A percentile compares a stretch with the other conserved stretches of the same genome.
Evolutionary conservation across 1,284 basidiomycete species (phyloP).

Genomic region (Cutaneotrichosporon sp.): DNA sequence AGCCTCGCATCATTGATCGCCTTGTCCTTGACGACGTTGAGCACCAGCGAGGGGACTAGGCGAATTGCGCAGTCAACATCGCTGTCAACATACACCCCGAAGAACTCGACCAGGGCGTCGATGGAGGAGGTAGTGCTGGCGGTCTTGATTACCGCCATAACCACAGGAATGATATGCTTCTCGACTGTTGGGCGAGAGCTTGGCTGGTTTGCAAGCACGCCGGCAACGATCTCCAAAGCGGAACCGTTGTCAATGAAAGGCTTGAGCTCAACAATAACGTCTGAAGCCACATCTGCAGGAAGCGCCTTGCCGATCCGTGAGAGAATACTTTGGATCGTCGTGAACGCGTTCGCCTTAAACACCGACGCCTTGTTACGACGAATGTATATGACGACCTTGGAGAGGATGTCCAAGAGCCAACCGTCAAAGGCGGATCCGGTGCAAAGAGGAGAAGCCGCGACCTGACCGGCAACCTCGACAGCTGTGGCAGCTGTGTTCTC

Average conservation of each 20-base stretch:
- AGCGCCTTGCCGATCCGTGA: constrained; percentile 57
- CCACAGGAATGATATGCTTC: constrained; percentile 60
- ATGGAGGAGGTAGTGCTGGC: constrained; percentile 67
- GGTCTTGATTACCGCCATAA: constrained; percentile 69
- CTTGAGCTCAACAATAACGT: constrained; percentile 67
- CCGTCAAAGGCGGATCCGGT: constrained; percentile 53
- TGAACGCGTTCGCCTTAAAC: constrained; percentile 71
- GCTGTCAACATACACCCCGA: constrained; percentile 70
- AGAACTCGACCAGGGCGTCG: constrained; percentile 76
- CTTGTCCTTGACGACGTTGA: constrained; percentile 26
- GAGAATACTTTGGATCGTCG: constrained; percentile 58
- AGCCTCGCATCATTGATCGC: constrained; percentile 38
- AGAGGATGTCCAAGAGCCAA: constrained; percentile 74
- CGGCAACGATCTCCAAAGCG: constrained; percentile 63
- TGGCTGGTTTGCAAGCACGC: constrained; percentile 67
- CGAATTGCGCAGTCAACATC: constrained; percentile 73
- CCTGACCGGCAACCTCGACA: constrained; percentile 50
- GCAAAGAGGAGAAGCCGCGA: constrained; percentile 49
- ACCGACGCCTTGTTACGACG: constrained; percentile 73
- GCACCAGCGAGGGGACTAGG: constrained; percentile 66
- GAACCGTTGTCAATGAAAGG: constrained; percentile 72
- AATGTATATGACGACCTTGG: constrained; percentile 71
- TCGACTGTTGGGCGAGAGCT: constrained; percentile 68
- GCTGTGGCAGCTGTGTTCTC: constrained; percentile 53
- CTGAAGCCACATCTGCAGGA: constrained; percentile 58